A percentile compares a stretch with the other conserved stretches of the same genome.
These are phyloP conservation scores for Raphidocelis subcapitata DNA, from an alignment of 139 green algal genomes.

Conservation along the genomic window DNA sequence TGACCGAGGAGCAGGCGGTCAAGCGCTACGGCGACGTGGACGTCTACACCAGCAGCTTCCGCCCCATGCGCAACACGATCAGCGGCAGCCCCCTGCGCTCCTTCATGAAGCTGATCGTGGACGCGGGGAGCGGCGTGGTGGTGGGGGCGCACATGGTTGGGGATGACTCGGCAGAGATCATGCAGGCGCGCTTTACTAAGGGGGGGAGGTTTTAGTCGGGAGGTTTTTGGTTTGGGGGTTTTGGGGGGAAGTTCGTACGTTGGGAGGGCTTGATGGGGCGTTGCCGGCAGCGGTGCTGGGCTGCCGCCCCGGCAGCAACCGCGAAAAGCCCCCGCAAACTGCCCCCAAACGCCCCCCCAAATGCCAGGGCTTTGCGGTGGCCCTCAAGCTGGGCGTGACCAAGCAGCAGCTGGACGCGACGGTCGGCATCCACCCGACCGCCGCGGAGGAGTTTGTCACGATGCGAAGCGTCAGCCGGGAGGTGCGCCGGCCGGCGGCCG, in stretches of 20 bases:
- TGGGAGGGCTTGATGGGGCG: too few relatives aligned
- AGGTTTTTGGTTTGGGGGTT: too few relatives aligned
- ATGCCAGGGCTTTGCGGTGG: slow-evolving; percentile 89
- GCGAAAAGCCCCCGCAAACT: too few relatives aligned
- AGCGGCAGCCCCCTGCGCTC: slow-evolving; percentile 74
- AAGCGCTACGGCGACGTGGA: slow-evolving; percentile 75
- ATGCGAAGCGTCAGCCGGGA: slow-evolving; percentile 41
- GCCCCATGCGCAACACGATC: slow-evolving; percentile 94
- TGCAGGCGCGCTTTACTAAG: slow-evolving; percentile 75
- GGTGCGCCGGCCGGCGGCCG: slow-evolving; percentile 15
- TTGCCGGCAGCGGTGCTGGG: too few relatives aligned
- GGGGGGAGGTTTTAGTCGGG: too few relatives aligned
- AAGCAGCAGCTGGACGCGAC: slow-evolving; percentile 91
- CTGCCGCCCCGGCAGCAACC: too few relatives aligned
- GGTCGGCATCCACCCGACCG: slow-evolving; percentile 93
- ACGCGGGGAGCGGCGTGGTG: slow-evolving; percentile 73
- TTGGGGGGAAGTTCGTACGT: too few relatives aligned
- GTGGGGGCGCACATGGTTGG: slow-evolving; percentile 96
- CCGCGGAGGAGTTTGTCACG: slow-evolving; percentile 93
- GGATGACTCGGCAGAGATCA: slow-evolving; percentile 90
- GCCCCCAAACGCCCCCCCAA: too few relatives aligned
- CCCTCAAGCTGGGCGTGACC: slow-evolving; percentile 88
- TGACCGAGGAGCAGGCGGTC: slow-evolving; percentile 88
- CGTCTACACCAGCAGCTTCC: slow-evolving; percentile 91
- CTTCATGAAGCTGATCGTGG: slow-evolving; percentile 95